Evolutionary conservation across 192 early-diverging fungal species (phyloP).

Genomic region (Chytriomyces hyalinus): DNA sequence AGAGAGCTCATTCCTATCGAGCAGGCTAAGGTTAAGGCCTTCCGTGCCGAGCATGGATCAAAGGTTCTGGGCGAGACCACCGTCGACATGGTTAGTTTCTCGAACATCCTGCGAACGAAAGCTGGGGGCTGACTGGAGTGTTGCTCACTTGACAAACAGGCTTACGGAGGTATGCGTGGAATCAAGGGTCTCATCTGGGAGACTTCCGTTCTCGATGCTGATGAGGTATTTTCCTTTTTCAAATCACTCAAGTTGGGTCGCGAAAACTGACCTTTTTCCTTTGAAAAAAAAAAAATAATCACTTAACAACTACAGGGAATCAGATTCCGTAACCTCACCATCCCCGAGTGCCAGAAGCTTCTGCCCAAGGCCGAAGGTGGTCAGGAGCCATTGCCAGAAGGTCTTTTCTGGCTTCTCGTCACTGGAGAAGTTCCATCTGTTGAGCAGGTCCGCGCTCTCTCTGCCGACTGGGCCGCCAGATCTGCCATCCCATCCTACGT

Average conservation of each 20-base stretch:
- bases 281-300: not conserved
- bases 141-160: constrained; percentile 26
- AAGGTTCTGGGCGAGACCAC: constrained; percentile 93
- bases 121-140: no score
- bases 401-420: constrained; percentile 96
- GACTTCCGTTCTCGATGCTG: constrained; percentile 94
- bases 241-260: not conserved
- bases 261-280: not conserved
- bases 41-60: constrained; percentile 88
- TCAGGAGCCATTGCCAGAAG: constrained; percentile 94
- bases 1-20: constrained; percentile 93
- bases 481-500: constrained; percentile 91
- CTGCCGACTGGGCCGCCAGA: constrained; percentile 96
- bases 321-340: constrained; percentile 94
- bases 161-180: constrained; percentile 98
- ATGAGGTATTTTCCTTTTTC: constrained; percentile 67
- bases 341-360: constrained; percentile 92
- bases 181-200: constrained; percentile 99
- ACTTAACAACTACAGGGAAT: constrained; percentile 70
- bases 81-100: constrained; percentile 84
- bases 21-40: constrained; percentile 92
- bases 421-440: constrained; percentile 95
- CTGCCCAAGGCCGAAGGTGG: constrained; percentile 89
- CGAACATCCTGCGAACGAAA: not conserved
- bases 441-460: constrained; percentile 88